Conservation (phyloP, 108 stramenopile species). For the Halocafeteria seosinensis region DNA sequence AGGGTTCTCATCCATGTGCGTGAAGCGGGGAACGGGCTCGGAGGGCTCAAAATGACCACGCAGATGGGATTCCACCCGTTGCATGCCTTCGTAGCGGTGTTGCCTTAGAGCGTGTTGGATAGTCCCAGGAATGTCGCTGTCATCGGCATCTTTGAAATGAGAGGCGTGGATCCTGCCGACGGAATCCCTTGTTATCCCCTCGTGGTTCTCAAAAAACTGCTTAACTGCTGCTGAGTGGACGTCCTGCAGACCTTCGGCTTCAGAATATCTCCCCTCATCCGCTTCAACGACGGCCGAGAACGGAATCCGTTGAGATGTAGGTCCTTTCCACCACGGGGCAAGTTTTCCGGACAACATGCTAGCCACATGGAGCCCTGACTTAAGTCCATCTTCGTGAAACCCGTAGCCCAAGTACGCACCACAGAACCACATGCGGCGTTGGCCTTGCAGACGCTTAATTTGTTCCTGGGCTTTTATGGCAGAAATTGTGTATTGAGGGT, state of each 20-base stretch:
- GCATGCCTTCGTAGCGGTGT: background rate
- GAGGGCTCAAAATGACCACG: background rate
- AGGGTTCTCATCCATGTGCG: background rate
- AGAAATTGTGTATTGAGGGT: constrained; percentile 65
- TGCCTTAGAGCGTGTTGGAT: background rate
- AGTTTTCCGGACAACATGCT: constrained; percentile 39
- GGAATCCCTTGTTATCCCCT: background rate
- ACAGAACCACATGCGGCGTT: constrained; percentile 60
- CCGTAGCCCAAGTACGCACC: constrained; percentile 86
- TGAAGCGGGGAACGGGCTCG: background rate
- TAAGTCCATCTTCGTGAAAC: constrained; percentile 89
- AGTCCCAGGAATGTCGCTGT: background rate
- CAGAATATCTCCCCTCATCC: too few relatives aligned
- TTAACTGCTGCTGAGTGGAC: background rate
- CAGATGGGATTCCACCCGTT: background rate
- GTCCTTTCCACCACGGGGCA: constrained; percentile 58
- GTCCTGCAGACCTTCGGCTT: background rate
- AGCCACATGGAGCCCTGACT: constrained; percentile 59
- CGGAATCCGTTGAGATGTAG: too few relatives aligned
- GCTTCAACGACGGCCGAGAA: too few relatives aligned
- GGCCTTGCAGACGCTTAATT: constrained; percentile 50
- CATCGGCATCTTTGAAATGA: background rate
- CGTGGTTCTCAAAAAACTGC: background rate
- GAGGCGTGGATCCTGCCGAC: background rate
- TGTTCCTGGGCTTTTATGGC: constrained; percentile 45